These are phyloP conservation scores for Carallia pectinifolia DNA, from an alignment of 345 rosid genomes.

Conservation along the genomic window DNA sequence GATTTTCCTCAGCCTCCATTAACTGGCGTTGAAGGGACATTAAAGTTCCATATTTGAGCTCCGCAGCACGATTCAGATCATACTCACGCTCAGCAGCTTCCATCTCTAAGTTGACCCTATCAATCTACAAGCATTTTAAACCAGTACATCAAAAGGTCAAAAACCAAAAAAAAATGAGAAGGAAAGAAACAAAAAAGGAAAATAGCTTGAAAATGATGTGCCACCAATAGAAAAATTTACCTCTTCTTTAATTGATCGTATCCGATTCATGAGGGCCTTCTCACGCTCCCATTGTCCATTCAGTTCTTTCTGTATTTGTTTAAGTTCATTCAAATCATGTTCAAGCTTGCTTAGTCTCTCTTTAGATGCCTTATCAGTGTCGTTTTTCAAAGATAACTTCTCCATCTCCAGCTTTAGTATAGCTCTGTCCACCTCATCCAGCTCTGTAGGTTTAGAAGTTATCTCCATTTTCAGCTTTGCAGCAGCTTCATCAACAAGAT, in stretches of 20 bases:
- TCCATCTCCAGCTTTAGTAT: slow-evolving; percentile 91
- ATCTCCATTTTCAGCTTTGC: slow-evolving; percentile 98
- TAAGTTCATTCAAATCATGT: slow-evolving; percentile 55
- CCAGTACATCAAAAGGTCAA: slow-evolving; percentile 7
- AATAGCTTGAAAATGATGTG: neutral
- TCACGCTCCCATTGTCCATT: slow-evolving; percentile 73
- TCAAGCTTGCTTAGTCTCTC: slow-evolving; percentile 81
- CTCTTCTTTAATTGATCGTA: slow-evolving; percentile 88
- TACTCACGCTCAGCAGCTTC: slow-evolving; percentile 97
- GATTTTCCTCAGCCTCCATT: slow-evolving; percentile 84
- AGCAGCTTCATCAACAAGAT: slow-evolving; percentile 95
- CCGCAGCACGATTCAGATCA: slow-evolving; percentile 80
- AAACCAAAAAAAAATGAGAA: neutral
- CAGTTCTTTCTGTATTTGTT: slow-evolving; percentile 68
- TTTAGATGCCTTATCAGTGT: slow-evolving; percentile 79
- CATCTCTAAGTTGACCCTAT: slow-evolving; percentile 83
- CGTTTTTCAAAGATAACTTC: slow-evolving; percentile 79
- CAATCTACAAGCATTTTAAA: slow-evolving; percentile 51
- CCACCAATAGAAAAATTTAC: slow-evolving; percentile 27
- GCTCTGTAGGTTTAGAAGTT: slow-evolving; percentile 90
- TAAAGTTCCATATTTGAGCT: slow-evolving; percentile 86
- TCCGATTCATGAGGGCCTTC: slow-evolving; percentile 68
- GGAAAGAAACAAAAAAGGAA: neutral
- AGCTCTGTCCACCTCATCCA: slow-evolving; percentile 88
- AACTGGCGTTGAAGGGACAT: slow-evolving; percentile 84